These are phyloP conservation scores for Bipolaris sorokiniana DNA, from an alignment of 2,329 filamentous ascomycete species.

Conservation along the genomic window DNA sequence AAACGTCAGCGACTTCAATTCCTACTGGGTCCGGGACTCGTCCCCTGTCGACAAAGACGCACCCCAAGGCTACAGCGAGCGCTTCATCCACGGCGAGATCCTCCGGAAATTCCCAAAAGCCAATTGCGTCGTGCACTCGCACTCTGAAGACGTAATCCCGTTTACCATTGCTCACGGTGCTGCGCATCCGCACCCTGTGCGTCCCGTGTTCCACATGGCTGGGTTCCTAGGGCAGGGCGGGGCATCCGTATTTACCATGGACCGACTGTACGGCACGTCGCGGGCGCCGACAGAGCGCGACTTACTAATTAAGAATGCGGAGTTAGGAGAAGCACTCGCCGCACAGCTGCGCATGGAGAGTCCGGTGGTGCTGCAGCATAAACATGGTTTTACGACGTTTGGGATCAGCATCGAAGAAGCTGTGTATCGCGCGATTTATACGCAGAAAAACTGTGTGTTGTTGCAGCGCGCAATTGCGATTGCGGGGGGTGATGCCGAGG, in stretches of 20 bases:
- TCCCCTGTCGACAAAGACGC: slow-evolving; percentile 50
- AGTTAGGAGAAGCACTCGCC: slow-evolving; percentile 34
- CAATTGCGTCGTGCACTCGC: slow-evolving; percentile 51
- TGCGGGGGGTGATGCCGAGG: slow-evolving; percentile 34
- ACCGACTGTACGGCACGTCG: slow-evolving; percentile 23
- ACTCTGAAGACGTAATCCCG: slow-evolving; percentile 50
- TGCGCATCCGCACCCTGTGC: slow-evolving; percentile 19
- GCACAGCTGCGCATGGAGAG: slow-evolving; percentile 14
- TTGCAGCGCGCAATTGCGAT: slow-evolving; percentile 43
- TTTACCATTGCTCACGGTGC: slow-evolving; percentile 45
- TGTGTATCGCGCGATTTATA: slow-evolving; percentile 52
- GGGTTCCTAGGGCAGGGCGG: slow-evolving; percentile 44
- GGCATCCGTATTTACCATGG: slow-evolving; percentile 22
- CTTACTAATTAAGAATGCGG: slow-evolving; percentile 36
- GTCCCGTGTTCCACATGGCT: slow-evolving; percentile 50
- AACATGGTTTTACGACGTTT: slow-evolving; percentile 53
- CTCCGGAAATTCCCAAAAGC: slow-evolving; percentile 49
- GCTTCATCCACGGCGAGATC: slow-evolving; percentile 53
- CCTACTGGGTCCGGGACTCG: slow-evolving; percentile 54
- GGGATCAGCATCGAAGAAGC: slow-evolving; percentile 49
- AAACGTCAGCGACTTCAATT: slow-evolving; percentile 53
- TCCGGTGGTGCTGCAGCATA: slow-evolving; percentile 50
- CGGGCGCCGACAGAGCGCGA: slow-evolving; percentile 15
- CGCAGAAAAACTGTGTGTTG: slow-evolving; percentile 43
- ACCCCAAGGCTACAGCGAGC: slow-evolving; percentile 50